A percentile compares a stretch with the other conserved stretches of the same genome.
Evolutionary conservation across 768 basidiomycete genomes (phyloP).

Genomic region (Chalciporus chontae): DNA sequence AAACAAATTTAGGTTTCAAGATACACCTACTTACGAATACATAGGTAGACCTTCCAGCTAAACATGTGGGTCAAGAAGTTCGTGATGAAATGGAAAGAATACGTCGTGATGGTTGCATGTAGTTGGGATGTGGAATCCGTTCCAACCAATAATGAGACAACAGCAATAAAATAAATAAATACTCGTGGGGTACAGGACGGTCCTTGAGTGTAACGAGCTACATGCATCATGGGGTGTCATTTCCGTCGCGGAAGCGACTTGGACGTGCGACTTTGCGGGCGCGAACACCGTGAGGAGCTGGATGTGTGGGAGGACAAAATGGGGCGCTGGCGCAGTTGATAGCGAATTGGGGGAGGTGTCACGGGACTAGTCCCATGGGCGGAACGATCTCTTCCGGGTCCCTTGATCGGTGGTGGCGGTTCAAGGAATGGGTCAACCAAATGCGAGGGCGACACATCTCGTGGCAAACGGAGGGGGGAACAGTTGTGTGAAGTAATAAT

Average conservation of each 20-base stretch:
- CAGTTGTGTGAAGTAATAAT: constrained; percentile 2
- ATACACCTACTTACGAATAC: constrained; percentile 9
- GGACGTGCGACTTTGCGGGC: constrained; percentile 9
- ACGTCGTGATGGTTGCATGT: not conserved
- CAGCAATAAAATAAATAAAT: constrained; percentile 38
- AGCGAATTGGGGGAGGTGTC: constrained; percentile 19
- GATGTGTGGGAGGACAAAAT: constrained; percentile 11
- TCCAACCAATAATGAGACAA: constrained; percentile 22
- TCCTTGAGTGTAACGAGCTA: not conserved
- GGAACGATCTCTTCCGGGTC: constrained; percentile 6
- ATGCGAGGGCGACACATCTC: constrained; percentile 6
- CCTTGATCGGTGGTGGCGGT: constrained; percentile 8
- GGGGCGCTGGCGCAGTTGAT: constrained; percentile 30
- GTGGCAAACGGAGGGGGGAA: constrained; percentile 6
- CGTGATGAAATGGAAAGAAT: not conserved
- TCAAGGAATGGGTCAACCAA: constrained; percentile 7
- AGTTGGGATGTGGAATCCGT: constrained; percentile 4
- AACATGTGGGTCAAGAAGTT: not conserved
- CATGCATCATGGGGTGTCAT: not conserved
- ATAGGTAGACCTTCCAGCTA: not conserved
- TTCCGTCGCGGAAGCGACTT: constrained; percentile 14
- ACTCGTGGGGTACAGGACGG: constrained; percentile 7
- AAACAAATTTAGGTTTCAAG: not conserved
- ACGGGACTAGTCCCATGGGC: constrained; percentile 1
- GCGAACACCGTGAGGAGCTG: constrained; percentile 17